phyloP scores from a whole-genome alignment of 352 stramenopile species.

The Stephanocyclus meneghinianus region DNA sequence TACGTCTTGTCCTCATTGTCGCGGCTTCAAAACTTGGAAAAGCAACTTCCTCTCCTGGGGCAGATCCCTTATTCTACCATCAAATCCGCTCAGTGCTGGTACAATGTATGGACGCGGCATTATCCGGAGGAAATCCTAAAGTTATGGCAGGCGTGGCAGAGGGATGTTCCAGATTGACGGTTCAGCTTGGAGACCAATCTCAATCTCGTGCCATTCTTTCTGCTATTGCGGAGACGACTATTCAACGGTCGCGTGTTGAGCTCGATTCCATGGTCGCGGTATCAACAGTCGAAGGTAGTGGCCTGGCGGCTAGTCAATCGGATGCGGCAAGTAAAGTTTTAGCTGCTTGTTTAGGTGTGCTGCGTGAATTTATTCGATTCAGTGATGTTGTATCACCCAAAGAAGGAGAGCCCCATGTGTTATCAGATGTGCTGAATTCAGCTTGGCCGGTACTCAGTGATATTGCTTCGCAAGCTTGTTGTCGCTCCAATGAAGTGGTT shows the following conservation, averaged over 20 bases:
- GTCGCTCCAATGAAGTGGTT: slow-evolving; percentile 31
- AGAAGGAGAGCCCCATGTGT: slow-evolving; percentile 20
- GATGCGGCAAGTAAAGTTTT: slow-evolving; percentile 48
- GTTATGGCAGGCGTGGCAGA: slow-evolving; percentile 58
- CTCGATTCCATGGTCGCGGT: slow-evolving; percentile 39
- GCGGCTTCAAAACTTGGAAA: slow-evolving; percentile 17
- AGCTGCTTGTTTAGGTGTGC: slow-evolving; percentile 36
- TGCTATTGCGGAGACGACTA: slow-evolving; percentile 39
- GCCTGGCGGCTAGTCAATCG: slow-evolving; percentile 21
- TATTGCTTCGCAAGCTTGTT: slow-evolving; percentile 30
- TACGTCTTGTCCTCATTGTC: slow-evolving; percentile 36
- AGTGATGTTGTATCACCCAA: slow-evolving; percentile 35
- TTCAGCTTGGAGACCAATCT: slow-evolving; percentile 42
- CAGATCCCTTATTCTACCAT: slow-evolving; percentile 14
- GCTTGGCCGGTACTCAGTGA: slow-evolving; percentile 52
- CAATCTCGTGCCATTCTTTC: slow-evolving; percentile 26
- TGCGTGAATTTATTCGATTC: slow-evolving; percentile 54
- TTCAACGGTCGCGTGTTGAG: slow-evolving; percentile 33
- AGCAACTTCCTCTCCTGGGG: slow-evolving; percentile 19
- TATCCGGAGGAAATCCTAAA: slow-evolving; percentile 41
- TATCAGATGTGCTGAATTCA: slow-evolving; percentile 40
- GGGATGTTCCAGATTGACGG: slow-evolving; percentile 50
- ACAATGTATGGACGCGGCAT: slow-evolving; percentile 46
- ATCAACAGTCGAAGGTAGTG: slow-evolving; percentile 23
- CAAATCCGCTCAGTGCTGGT: slow-evolving; percentile 21